Percentiles rank a stretch among this genome's conserved stretches.
These are phyloP conservation scores for Mortierella claussenii DNA, from an alignment of 192 early-diverging fungal species.

Conservation along the genomic window DNA sequence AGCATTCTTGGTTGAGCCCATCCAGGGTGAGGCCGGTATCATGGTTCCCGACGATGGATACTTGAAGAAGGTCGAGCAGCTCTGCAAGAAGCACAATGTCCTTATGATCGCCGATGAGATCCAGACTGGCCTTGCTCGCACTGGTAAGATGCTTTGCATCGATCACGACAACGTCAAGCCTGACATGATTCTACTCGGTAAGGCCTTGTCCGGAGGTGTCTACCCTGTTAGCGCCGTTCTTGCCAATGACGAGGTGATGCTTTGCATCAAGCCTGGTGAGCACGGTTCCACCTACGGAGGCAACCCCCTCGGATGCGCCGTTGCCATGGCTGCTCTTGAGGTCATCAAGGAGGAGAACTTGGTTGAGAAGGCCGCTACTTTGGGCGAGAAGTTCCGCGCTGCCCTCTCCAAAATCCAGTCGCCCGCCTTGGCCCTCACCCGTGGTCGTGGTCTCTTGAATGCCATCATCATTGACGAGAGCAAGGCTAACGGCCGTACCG, in stretches of 20 bases:
- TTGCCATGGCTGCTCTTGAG: slow-evolving; percentile 93
- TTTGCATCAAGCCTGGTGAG: slow-evolving; percentile 88
- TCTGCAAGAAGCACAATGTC: slow-evolving; percentile 98
- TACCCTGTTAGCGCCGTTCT: slow-evolving; percentile 98
- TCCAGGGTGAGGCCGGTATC: slow-evolving; percentile 99
- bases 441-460: slow-evolving; percentile 95
- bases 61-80: slow-evolving; percentile 82
- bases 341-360: slow-evolving; percentile 96
- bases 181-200: slow-evolving; percentile 95
- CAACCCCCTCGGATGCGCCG: slow-evolving; percentile 94
- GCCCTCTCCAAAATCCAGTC: slow-evolving; percentile 79
- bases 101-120: slow-evolving; percentile 99
- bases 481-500: slow-evolving; percentile 82
- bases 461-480: slow-evolving; percentile 94
- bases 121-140: slow-evolving; percentile 95
- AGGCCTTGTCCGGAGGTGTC: slow-evolving; percentile 96
- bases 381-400: slow-evolving; percentile 88
- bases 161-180: slow-evolving; percentile 94
- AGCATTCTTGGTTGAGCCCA: slow-evolving; percentile 97
- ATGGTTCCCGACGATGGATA: slow-evolving; percentile 95
- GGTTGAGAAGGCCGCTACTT: slow-evolving; percentile 77
- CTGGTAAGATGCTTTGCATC: slow-evolving; percentile 93
- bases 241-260: slow-evolving; percentile 82
- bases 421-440: slow-evolving; percentile 82
- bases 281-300: slow-evolving; percentile 99